Conservation (phyloP, 371 early-diverging fungal species). For the Mortierella sp. region DNA sequence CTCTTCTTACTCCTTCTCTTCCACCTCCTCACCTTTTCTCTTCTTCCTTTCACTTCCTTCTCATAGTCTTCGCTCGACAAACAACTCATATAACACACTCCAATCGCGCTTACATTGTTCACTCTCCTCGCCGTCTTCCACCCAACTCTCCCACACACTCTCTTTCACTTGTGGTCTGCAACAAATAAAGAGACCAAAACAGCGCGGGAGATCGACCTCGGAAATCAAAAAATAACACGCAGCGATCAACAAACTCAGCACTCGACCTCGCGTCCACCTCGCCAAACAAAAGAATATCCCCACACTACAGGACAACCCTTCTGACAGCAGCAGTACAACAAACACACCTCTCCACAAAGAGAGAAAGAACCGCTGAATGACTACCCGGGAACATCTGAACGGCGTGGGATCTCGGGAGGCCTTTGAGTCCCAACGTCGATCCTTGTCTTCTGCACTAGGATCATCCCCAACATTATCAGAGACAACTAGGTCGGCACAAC, state of each 20-base stretch:
- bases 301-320: neutral
- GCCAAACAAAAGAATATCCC: neutral
- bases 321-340: neutral
- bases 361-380: neutral
- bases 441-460: constrained; percentile 8
- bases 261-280: neutral
- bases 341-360: neutral
- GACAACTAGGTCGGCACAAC: neutral
- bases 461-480: neutral
- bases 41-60: neutral
- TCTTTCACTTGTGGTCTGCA: neutral
- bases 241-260: neutral
- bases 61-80: neutral
- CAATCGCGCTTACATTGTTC: neutral
- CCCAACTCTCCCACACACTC: neutral
- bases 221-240: neutral
- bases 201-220: neutral
- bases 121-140: neutral
- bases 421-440: neutral
- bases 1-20: neutral
- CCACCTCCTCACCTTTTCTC: neutral
- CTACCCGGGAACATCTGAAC: neutral
- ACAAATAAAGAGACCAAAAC: neutral
- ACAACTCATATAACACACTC: neutral
- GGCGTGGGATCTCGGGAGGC: neutral